Conservation (phyloP, 495 filamentous ascomycete genomes). For the Massariosphaeria phaeospora region DNA sequence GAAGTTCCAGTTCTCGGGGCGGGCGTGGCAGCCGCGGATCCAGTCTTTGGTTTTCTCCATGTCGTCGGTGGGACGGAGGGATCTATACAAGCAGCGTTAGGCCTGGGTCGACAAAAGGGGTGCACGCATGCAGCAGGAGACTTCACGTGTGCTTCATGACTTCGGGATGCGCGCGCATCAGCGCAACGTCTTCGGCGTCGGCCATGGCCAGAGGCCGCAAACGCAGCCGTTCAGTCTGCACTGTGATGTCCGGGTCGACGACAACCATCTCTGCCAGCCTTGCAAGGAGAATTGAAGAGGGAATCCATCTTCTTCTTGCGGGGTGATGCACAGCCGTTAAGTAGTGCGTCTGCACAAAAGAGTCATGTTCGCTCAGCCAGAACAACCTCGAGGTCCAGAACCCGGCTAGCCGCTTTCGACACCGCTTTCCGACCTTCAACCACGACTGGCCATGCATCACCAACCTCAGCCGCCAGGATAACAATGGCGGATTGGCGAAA, state of each 20-base stretch:
- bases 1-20: slow-evolving; percentile 29
- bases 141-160: slow-evolving; percentile 28
- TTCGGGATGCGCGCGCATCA: slow-evolving; percentile 20
- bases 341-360: background rate
- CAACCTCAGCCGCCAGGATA: too few species aligned
- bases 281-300: background rate
- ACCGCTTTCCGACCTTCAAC: slow-evolving; percentile 2
- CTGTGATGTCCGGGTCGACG: slow-evolving; percentile 18
- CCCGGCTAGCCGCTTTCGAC: background rate
- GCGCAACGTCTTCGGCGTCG: slow-evolving; percentile 25
- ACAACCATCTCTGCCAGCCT: slow-evolving; percentile 21
- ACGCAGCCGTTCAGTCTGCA: slow-evolving; percentile 26
- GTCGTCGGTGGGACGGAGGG: slow-evolving; percentile 9
- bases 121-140: background rate
- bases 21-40: slow-evolving; percentile 27
- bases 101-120: background rate
- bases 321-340: too few species aligned
- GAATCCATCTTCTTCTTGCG: too few species aligned
- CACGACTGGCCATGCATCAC: background rate
- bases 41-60: slow-evolving; percentile 18
- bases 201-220: slow-evolving; percentile 24
- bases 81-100: background rate
- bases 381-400: background rate
- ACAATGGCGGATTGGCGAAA: too few species aligned
- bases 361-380: background rate